Base-by-base conservation (phyloP, 805 yeast species). In the Ogataea polymorpha region DNA sequence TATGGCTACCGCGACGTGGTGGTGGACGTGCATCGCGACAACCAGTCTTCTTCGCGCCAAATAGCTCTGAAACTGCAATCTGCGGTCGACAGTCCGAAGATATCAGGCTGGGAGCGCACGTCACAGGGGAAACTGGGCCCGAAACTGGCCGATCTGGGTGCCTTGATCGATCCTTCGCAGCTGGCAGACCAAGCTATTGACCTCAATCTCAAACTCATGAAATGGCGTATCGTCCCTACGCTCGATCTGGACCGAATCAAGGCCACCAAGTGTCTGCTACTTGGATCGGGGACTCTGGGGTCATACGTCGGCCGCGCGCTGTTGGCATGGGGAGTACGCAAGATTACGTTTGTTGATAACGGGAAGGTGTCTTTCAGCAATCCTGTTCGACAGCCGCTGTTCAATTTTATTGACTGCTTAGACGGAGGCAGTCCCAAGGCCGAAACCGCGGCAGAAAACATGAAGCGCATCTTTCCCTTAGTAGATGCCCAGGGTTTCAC, bases 241-340 rank as follows among this genome's bases (percentile, higher is more conserved):
- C 58, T 93, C 3, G 76, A 93, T 55, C 67, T 93, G 34, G 90
- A 86, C 5, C 56, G 65, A 2, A 68, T 93, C 16, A 75, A 77
- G 48, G 44, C 62, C 13, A 74, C 82, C 9, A 82, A 74, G 49
- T 83, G 90, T 27, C 63, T 93, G 31, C 66, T 93, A 12, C 71
- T 93, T n/a, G 99, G 99, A 0, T 86, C 98, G 0, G 99, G 99
- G 6, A 93, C 99, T 3, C 70, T 95, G 6, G 99, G 99, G 0
- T 83, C 95, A 44, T 91, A 91, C 55, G 91, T 93, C 5, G 75
- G 95, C 0, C 71, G 99, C 41, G 83, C 86, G 0, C 64, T 93
- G 21, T 59, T 93, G 61, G 98, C 95, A 1, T 93, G 99, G 99
- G 99, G 99, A 3, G 90, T 90, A 0, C 67, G 87, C 33, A 70